Evolutionary conservation across 2,329 filamentous ascomycete genomes (phyloP).

Genomic region (Pestalotiopsis sp.): DNA sequence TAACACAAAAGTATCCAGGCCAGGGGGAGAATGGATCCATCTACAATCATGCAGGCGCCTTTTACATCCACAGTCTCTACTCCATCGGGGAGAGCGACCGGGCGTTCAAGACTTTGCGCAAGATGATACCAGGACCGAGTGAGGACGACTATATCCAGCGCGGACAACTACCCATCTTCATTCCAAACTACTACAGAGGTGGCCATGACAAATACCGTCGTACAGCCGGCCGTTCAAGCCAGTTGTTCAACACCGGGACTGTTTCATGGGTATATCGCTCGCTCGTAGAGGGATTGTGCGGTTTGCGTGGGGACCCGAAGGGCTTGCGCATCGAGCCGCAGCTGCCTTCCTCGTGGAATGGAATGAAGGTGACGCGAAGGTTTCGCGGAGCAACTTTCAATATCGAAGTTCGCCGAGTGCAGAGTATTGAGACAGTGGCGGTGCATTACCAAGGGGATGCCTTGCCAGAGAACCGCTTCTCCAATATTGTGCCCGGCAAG

Average conservation of each 20-base stretch:
- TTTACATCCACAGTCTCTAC: slow-evolving; percentile 58
- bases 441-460: slow-evolving; percentile 40
- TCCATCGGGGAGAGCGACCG: slow-evolving; percentile 50
- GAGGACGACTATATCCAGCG: slow-evolving; percentile 53
- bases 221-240: slow-evolving; percentile 57
- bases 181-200: slow-evolving; percentile 62
- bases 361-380: slow-evolving; percentile 46
- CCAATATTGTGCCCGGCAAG: slow-evolving; percentile 41
- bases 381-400: slow-evolving; percentile 56
- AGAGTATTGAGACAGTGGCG: slow-evolving; percentile 40
- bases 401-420: slow-evolving; percentile 43
- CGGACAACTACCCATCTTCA: slow-evolving; percentile 59
- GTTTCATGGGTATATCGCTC: slow-evolving; percentile 59
- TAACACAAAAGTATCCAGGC: slow-evolving; percentile 60
- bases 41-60: slow-evolving; percentile 60
- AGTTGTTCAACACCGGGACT: slow-evolving; percentile 62
- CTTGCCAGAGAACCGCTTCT: slow-evolving; percentile 43
- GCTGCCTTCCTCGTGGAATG: slow-evolving; percentile 52
- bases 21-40: slow-evolving; percentile 61
- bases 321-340: slow-evolving; percentile 52
- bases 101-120: slow-evolving; percentile 52
- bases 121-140: slow-evolving; percentile 56
- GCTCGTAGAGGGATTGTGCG: slow-evolving; percentile 58
- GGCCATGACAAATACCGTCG: slow-evolving; percentile 49
- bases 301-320: slow-evolving; percentile 49